Evolutionary conservation across 352 stramenopile species (phyloP), one percentile per base, ranked within the genome.

Genomic region (Pythium plurisporium): DNA sequence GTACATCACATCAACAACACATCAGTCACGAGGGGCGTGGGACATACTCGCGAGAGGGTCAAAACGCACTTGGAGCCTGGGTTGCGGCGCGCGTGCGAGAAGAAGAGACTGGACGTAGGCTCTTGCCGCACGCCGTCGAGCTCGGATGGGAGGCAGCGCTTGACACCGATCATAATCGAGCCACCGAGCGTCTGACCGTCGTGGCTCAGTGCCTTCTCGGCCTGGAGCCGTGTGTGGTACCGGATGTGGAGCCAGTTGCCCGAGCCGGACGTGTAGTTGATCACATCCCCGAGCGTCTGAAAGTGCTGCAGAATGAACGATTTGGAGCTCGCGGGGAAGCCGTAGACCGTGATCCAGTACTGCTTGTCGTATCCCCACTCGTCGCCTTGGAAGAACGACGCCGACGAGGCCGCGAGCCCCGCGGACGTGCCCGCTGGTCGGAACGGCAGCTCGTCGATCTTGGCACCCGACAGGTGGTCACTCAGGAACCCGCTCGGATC

Each of bases 331-430:
- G 76, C 55, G 12, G 81, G 62, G 65, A 91, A 94, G 41, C 83
- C 83, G 53, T 81, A 94, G 12, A 94, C 73, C 5, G 83, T 94
- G 48, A 94, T 63, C 83, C 83, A 91, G 67, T 89, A 94, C 63
- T 90, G 76, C 52, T 86, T 79, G 61, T 94, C 79, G 51, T 79
- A 70, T 2, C 83, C 81, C 83, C 83, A 94, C 27, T 84, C 75
- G 51, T 91, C 79, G 11, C 71, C 79, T 42, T 87, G 70, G 7
- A 85, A 51, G 40, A 73, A 81, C 22, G 75, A 68, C 25, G 79
- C 82, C 55, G 69, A 68, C 7, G 64, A 64, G 42, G 74, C 44
- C 15, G 25, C 26, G 0, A 41, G 9, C 0, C 49, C 40, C 12
- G 60, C 43, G 7, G 60, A 63, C 30, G 49, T 42, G 34, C 51